Conservation (phyloP, 225 moss, liverwort and hornwort species). For the Pleurozium schreberi region DNA sequence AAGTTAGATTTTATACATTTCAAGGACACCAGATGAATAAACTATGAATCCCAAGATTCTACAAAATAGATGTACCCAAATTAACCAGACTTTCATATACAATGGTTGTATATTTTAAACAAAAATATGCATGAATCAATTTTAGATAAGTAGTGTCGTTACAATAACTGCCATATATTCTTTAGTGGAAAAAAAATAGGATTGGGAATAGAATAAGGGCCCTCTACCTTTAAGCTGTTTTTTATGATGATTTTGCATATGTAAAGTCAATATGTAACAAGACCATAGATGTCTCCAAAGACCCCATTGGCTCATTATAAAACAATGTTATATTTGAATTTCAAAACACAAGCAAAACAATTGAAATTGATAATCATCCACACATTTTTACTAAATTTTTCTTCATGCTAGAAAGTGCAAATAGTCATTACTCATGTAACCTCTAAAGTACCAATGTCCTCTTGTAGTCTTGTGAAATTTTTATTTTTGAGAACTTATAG, state of each 20-base stretch:
- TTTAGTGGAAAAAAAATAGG: accelerated
- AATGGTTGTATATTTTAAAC: too few species aligned
- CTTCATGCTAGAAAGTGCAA: background rate
- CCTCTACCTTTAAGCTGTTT: background rate
- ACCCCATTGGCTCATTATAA: background rate
- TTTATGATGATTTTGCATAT: background rate
- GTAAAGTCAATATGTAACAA: background rate
- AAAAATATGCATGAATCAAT: background rate
- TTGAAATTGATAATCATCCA: background rate
- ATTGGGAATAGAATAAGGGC: background rate
- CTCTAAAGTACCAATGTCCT: too few species aligned
- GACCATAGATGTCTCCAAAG: background rate
- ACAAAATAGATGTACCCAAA: background rate
- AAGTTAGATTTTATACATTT: background rate
- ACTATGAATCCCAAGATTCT: background rate
- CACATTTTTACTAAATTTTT: too few species aligned
- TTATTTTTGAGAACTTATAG: too few species aligned
- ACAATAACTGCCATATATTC: background rate
- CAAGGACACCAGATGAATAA: background rate
- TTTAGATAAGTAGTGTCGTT: background rate
- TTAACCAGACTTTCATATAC: background rate
- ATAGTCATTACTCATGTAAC: background rate
- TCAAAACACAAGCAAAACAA: background rate
- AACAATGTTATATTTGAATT: background rate
- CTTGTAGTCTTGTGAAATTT: background rate